A percentile compares a stretch with the other conserved stretches of the same genome.
Conservation (phyloP, 1,139 yeast genomes). For the Candida tetrigidarum region DNA sequence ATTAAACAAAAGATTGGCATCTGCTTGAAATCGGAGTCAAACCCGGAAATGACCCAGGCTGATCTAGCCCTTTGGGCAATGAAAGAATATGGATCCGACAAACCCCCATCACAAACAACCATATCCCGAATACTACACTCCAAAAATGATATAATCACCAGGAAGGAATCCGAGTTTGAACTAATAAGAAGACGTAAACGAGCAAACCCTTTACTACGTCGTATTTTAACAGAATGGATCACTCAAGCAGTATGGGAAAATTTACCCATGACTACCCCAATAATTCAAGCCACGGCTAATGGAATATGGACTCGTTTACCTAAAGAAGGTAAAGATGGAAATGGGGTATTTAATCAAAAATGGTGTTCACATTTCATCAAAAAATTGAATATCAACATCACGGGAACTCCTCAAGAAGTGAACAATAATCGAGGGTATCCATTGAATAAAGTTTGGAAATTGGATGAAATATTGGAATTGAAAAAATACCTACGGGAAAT, state of each 20-base stretch:
- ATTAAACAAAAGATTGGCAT: conserved; percentile 69
- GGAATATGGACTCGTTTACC: conserved; percentile 69
- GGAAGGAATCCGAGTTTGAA: conserved; percentile 61
- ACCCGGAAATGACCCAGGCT: conserved; percentile 70
- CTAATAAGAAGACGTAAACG: conserved; percentile 59
- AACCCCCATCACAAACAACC: conserved; percentile 70
- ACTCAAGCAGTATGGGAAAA: conserved; percentile 71
- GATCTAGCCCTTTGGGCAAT: conserved; percentile 71
- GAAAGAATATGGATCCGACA: conserved; percentile 51
- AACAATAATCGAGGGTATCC: conserved; percentile 37
- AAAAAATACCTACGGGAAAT: conserved; percentile 39
- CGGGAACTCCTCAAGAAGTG: conserved; percentile 50
- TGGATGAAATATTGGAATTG: conserved; percentile 56
- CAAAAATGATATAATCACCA: conserved; percentile 59
- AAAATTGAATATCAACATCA: conserved; percentile 55
- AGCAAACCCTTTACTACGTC: conserved; percentile 58
- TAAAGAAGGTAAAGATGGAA: conserved; percentile 57
- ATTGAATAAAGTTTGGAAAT: conserved; percentile 62
- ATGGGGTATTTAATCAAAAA: conserved; percentile 64
- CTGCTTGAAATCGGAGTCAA: conserved; percentile 66
- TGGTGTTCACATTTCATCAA: conserved; percentile 67
- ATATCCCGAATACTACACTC: conserved; percentile 63
- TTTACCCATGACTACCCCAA: conserved; percentile 66
- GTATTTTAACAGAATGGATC: conserved; percentile 68
- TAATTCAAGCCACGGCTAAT: conserved; percentile 65